These are phyloP conservation scores for Dioszegia crocea DNA, from an alignment of 768 basidiomycete species.

Conservation along the genomic window DNA sequence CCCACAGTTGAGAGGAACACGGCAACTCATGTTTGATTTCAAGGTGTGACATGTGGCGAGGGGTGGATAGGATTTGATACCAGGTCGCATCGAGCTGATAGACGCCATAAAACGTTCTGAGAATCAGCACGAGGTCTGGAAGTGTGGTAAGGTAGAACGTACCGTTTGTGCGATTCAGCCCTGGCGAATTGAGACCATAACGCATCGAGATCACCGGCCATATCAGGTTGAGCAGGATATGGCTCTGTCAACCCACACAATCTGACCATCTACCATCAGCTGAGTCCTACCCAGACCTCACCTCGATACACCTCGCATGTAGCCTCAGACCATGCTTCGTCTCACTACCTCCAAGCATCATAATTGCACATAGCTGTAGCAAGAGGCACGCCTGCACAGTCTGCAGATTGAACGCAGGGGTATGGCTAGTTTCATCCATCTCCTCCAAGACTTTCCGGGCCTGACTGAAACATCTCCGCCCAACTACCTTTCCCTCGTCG, in stretches of 20 bases:
- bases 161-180: constrained; percentile 60
- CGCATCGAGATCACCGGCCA: constrained; percentile 17
- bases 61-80: constrained; percentile 32
- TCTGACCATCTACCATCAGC: constrained; percentile 1
- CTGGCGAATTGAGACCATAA: constrained; percentile 30
- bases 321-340: constrained; percentile 18
- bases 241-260: constrained; percentile 34
- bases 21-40: constrained; percentile 43
- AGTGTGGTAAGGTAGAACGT: background rate
- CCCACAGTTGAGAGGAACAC: constrained; percentile 18
- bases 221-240: constrained; percentile 13
- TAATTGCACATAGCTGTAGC: constrained; percentile 18
- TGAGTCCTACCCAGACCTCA: constrained; percentile 3
- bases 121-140: constrained; percentile 39
- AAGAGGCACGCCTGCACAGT: constrained; percentile 27
- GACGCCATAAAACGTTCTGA: constrained; percentile 24
- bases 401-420: background rate
- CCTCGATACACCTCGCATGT: constrained; percentile 24
- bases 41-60: constrained; percentile 32
- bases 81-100: constrained; percentile 31
- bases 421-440: background rate
- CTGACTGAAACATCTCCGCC: constrained; percentile 9
- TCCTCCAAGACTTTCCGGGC: constrained; percentile 7
- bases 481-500: constrained; percentile 8
- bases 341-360: constrained; percentile 13